Base-by-base conservation (phyloP, 768 basidiomycete species). In the Naganishia vishniacii region DNA sequence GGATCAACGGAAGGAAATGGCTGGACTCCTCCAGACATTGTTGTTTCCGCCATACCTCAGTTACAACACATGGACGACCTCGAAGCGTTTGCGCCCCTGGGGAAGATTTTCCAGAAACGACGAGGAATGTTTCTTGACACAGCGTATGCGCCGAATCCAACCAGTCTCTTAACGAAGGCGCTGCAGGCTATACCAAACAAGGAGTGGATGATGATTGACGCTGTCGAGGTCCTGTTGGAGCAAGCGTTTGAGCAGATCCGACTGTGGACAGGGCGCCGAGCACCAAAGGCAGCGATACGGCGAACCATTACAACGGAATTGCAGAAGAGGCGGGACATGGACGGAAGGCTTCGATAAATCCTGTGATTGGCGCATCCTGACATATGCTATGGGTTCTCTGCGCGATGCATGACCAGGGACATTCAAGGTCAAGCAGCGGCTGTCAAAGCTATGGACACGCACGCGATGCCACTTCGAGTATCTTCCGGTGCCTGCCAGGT, bases 201-300 rank as follows among this genome's bases (percentile, higher is more conserved):
- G 53, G 73, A 73, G 48, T 94, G 92, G 92, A 80, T 76, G 11
- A 78, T 80, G 4, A 87, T 91, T n/a, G 82, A 81, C 53, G 92
- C 93, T 0, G 78, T 94, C 11, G 88, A 91, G 69, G 86, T 93
- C 53, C 78, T 97, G 49, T 80, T 95, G 28, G 88, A 91, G 79
- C 92, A 95, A 73, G 92, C 89, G 1, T 91, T 85, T 75, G 83
- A 82, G 47, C 91, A 93, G 75, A 91, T 90, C 73, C 83, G 86
- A 78, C 70, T 82, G 44, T 92, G 91, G 90, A 92, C 88, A 0
- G 86, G 85, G 20, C 81, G 72, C 45, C 63, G 67, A 47, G 70
- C 77, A 20, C 77, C 77, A 15, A 59, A 66, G 40, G 60, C 45
- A 20, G 61, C 56, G 3, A 69, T 77, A n/a, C 59, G 69, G 63